These are phyloP conservation scores for Andrographis paniculata DNA, from an alignment of 305 asterid species.

Conservation along the genomic window DNA sequence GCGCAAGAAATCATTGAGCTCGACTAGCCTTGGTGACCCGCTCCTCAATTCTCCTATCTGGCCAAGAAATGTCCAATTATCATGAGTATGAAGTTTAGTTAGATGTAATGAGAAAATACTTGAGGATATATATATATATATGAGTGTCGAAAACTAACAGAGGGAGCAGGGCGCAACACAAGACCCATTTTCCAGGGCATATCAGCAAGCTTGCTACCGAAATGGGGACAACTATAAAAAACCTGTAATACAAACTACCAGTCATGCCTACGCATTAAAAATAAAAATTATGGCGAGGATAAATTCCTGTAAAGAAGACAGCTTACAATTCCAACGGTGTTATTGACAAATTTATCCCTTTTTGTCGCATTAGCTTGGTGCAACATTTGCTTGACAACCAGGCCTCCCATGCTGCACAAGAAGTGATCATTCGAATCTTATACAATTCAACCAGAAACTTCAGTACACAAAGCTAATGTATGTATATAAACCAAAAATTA, in stretches of 20 bases:
- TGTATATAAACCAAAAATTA: slow-evolving; percentile 7
- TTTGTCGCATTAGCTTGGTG: slow-evolving; percentile 73
- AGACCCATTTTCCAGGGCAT: slow-evolving; percentile 99
- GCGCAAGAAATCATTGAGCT: slow-evolving; percentile 81
- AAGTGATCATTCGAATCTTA: slow-evolving; percentile 9
- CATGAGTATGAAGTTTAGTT: slow-evolving; percentile 15
- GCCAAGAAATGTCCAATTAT: slow-evolving; percentile 23
- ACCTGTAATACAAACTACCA: slow-evolving; percentile 41
- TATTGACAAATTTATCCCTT: slow-evolving; percentile 65
- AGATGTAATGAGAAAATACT: slow-evolving; percentile 14
- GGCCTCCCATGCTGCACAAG: slow-evolving; percentile 94
- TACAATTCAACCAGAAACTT: not conserved
- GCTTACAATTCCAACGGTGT: slow-evolving; percentile 85
- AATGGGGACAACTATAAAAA: slow-evolving; percentile 97
- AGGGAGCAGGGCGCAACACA: slow-evolving; percentile 97
- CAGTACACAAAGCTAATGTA: not conserved
- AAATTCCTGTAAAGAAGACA: slow-evolving; percentile 9
- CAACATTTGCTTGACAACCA: slow-evolving; percentile 96
- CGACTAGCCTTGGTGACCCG: slow-evolving; percentile 90
- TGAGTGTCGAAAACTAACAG: slow-evolving; percentile 43
- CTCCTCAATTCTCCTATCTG: slow-evolving; percentile 97
- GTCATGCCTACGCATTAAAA: slow-evolving; percentile 11
- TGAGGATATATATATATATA: no score
- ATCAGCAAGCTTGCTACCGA: slow-evolving; percentile 99
- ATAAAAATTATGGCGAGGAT: no score